Evolutionary conservation across 192 early-diverging fungal genomes (phyloP).

Genomic region (Haplosporangium gracile): DNA sequence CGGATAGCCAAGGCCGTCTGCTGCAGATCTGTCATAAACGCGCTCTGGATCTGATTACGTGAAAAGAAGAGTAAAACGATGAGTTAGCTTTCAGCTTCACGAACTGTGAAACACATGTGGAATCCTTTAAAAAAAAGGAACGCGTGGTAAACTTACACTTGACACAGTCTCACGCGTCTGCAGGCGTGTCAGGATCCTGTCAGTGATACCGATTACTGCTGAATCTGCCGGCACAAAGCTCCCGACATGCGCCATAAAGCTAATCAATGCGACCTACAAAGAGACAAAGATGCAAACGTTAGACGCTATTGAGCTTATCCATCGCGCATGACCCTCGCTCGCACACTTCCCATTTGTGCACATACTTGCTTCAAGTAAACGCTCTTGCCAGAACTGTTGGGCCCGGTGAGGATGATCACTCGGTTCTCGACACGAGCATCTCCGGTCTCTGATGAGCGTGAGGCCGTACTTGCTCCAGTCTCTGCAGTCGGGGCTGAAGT

Average conservation of each 20-base stretch:
- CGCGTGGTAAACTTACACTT: constrained; percentile 48
- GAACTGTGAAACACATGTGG: no score
- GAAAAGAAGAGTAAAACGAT: background rate
- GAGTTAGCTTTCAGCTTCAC: background rate
- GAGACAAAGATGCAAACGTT: background rate
- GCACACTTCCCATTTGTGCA: background rate
- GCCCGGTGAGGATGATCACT: constrained; percentile 81
- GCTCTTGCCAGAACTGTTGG: constrained; percentile 90
- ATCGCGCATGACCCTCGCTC: background rate
- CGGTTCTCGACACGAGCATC: constrained; percentile 16
- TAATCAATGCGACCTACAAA: constrained; percentile 78
- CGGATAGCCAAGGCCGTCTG: constrained; percentile 69
- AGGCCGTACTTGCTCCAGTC: background rate
- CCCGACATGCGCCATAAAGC: constrained; percentile 93
- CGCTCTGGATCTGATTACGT: constrained; percentile 68
- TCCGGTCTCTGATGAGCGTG: background rate
- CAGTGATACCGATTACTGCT: constrained; percentile 80
- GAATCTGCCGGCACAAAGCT: constrained; percentile 85
- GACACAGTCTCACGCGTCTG: constrained; percentile 80
- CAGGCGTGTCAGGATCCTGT: constrained; percentile 83
- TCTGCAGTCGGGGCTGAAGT: background rate
- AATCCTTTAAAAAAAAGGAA: no score
- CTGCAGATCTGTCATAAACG: constrained; percentile 80
- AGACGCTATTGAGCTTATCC: no score
- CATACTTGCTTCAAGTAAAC: constrained; percentile 77